These are phyloP conservation scores for Kuraishia borneana DNA, from an alignment of 805 yeast species.

Conservation along the genomic window DNA sequence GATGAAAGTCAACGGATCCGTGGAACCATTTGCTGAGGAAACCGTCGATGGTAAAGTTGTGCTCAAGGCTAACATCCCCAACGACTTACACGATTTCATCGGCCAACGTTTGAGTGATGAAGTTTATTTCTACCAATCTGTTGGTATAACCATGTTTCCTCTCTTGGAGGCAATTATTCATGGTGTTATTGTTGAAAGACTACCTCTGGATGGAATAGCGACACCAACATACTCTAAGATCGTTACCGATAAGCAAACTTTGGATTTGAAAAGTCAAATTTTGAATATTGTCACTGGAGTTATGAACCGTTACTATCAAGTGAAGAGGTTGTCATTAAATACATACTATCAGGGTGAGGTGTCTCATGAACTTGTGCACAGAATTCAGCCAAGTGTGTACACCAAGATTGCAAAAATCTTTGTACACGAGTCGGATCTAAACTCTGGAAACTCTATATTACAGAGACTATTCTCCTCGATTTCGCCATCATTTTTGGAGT, in stretches of 20 bases:
- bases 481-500: constrained; percentile 20
- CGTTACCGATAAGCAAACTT: constrained; percentile 30
- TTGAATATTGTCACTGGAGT: constrained; percentile 60
- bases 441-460: constrained; percentile 18
- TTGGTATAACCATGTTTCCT: constrained; percentile 60
- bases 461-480: constrained; percentile 18
- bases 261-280: constrained; percentile 46
- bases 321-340: constrained; percentile 46
- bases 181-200: constrained; percentile 49
- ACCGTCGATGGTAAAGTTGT: constrained; percentile 24
- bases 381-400: constrained; percentile 42
- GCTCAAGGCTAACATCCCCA: constrained; percentile 36
- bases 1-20: constrained; percentile 54
- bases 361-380: constrained; percentile 32
- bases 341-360: constrained; percentile 14
- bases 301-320: constrained; percentile 78
- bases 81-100: constrained; percentile 70
- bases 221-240: constrained; percentile 48
- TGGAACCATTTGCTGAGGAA: constrained; percentile 35
- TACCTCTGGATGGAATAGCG: constrained; percentile 49
- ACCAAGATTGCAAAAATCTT: constrained; percentile 23
- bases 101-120: constrained; percentile 85
- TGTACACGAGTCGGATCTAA: constrained; percentile 14
- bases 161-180: constrained; percentile 56
- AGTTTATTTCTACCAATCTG: constrained; percentile 65